Conservation (phyloP, 495 filamentous ascomycete genomes). For the Massariosphaeria phaeospora region DNA sequence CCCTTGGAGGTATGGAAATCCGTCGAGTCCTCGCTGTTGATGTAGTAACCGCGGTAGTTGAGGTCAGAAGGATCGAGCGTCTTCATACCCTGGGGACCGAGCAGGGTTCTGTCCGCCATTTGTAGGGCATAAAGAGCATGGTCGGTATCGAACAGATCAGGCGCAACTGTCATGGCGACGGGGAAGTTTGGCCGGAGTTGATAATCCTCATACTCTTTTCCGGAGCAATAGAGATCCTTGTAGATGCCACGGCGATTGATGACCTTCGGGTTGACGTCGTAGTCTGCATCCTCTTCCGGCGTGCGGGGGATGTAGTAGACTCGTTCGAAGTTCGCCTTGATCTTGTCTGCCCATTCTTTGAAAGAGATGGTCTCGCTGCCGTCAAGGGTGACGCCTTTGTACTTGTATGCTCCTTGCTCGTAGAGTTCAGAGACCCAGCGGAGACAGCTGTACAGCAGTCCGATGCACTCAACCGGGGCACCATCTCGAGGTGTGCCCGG, state of each 20-base stretch:
- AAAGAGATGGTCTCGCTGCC: conserved; percentile 62
- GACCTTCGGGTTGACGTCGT: conserved; percentile 73
- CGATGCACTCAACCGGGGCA: conserved; percentile 90
- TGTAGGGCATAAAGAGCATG: conserved; percentile 75
- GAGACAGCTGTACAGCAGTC: conserved; percentile 82
- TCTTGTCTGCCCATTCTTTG: conserved; percentile 69
- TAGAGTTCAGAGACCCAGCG: conserved; percentile 69
- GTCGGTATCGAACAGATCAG: conserved; percentile 72
- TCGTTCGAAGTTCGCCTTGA: conserved; percentile 82
- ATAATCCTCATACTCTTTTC: conserved; percentile 96
- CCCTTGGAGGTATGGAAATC: conserved; percentile 90
- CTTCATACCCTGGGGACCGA: conserved; percentile 89
- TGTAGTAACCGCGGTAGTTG: conserved; percentile 91
- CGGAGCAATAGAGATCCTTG: conserved; percentile 89
- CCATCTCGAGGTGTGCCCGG: conserved; percentile 95
- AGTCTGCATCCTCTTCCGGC: conserved; percentile 60
- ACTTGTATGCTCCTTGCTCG: conserved; percentile 60
- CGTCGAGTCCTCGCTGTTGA: conserved; percentile 84
- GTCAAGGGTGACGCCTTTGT: conserved; percentile 61
- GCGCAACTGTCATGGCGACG: conserved; percentile 91
- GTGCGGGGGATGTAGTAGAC: conserved; percentile 79
- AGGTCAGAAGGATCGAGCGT: conserved; percentile 88
- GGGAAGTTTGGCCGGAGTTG: conserved; percentile 92
- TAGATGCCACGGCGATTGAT: conserved; percentile 92
- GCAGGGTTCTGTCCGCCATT: conserved; percentile 69